Percentiles rank a stretch among this genome's conserved stretches.
Conservation (phyloP, 2,329 filamentous ascomycete species). For the Fusarium heterosporum region DNA sequence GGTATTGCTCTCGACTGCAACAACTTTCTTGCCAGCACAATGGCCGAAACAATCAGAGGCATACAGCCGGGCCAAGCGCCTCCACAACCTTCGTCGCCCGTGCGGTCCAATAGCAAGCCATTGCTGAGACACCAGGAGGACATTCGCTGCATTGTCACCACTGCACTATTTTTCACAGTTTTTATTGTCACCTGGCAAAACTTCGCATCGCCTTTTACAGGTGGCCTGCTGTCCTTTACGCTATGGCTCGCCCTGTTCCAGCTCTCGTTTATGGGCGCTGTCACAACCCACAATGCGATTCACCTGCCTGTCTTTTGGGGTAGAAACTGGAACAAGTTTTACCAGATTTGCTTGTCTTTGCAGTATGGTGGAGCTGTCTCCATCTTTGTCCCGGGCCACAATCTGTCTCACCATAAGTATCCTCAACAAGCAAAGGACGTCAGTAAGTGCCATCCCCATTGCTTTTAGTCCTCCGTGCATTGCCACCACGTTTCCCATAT, state of each 20-base stretch:
- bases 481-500: neutral
- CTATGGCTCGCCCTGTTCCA: slow-evolving; percentile 27
- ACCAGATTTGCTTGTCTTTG: slow-evolving; percentile 27
- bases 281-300: slow-evolving; percentile 25
- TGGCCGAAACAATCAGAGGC: neutral
- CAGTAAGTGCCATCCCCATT: slow-evolving; percentile 11
- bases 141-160: slow-evolving; percentile 20
- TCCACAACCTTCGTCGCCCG: neutral
- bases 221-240: slow-evolving; percentile 5
- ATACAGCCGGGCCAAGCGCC: neutral
- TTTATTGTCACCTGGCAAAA: slow-evolving; percentile 19
- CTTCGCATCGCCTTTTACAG: slow-evolving; percentile 13
- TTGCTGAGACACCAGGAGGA: slow-evolving; percentile 19
- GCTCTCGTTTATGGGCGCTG: slow-evolving; percentile 23
- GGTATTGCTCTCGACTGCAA: neutral
- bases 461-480: too few relatives aligned
- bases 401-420: slow-evolving; percentile 29
- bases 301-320: slow-evolving; percentile 18
- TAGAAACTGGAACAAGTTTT: slow-evolving; percentile 26
- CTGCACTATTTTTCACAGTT: slow-evolving; percentile 19
- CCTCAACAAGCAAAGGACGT: slow-evolving; percentile 26
- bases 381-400: slow-evolving; percentile 22
- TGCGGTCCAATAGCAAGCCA: neutral
- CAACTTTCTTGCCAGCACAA: neutral
- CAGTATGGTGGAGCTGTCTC: slow-evolving; percentile 25